phyloP scores from a whole-genome alignment of 768 basidiomycete genomes.

The Russula olivacea region DNA sequence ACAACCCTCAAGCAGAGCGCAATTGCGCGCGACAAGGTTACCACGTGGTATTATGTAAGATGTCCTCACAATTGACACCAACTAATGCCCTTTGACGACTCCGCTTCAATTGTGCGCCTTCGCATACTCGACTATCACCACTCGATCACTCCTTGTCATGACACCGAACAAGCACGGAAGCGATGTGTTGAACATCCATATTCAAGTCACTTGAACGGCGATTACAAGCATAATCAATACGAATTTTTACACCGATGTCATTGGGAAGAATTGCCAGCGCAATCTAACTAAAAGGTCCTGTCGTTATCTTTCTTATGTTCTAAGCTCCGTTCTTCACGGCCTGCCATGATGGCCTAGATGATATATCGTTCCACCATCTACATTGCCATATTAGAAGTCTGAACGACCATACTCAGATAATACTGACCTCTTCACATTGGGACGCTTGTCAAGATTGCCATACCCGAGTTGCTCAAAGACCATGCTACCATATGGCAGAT shows the following conservation, averaged over 20 bases:
- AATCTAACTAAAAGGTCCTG: not conserved
- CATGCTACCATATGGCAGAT: not conserved
- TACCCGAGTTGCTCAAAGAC: not conserved
- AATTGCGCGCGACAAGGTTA: too few species aligned
- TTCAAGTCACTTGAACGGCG: not conserved
- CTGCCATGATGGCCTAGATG: conserved; percentile 10
- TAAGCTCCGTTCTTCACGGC: conserved; percentile 12
- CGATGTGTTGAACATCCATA: not conserved
- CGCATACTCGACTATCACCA: not conserved
- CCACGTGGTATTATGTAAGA: too few species aligned
- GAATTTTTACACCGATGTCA: not conserved
- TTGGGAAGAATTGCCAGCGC: not conserved
- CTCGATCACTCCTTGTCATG: too few species aligned
- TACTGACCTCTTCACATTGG: conserved; percentile 10
- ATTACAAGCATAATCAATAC: not conserved
- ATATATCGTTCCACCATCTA: conserved; percentile 19
- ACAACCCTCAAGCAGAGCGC: too few species aligned
- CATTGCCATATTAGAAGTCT: not conserved
- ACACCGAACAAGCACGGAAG: not conserved
- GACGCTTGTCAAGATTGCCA: not conserved
- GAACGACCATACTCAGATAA: not conserved
- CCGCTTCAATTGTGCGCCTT: too few species aligned
- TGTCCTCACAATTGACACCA: too few species aligned
- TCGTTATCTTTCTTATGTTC: not conserved
- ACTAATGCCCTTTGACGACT: too few species aligned